These are phyloP conservation scores for Parafenestella ontariensis DNA, from an alignment of 2,329 filamentous ascomycete species.

Conservation along the genomic window DNA sequence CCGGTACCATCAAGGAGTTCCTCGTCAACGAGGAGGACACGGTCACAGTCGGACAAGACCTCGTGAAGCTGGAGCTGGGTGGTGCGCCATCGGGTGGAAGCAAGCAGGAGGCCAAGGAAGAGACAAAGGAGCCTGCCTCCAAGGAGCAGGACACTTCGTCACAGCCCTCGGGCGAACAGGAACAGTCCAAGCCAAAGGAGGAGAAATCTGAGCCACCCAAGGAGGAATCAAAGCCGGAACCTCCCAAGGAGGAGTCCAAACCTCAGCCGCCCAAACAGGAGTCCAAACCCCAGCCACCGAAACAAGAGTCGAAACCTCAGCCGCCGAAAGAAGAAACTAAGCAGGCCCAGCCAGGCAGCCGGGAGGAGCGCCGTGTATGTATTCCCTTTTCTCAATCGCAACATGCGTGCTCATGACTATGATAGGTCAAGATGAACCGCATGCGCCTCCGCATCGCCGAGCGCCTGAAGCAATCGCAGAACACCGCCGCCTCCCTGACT, in stretches of 20 bases:
- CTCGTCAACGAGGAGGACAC: constrained; percentile 94
- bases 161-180: constrained; percentile 59
- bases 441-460: constrained; percentile 98
- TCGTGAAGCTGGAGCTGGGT: constrained; percentile 81
- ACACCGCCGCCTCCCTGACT: constrained; percentile 94
- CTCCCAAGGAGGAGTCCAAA: constrained; percentile 50
- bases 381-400: constrained; percentile 13
- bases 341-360: constrained; percentile 66
- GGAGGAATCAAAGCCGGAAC: constrained; percentile 50
- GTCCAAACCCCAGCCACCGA: constrained; percentile 27
- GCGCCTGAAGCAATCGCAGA: constrained; percentile 98
- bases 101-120: constrained; percentile 62
- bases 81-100: constrained; percentile 61
- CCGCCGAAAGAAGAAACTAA: constrained; percentile 36
- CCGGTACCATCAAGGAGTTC: constrained; percentile 90
- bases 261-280: constrained; percentile 45
- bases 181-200: constrained; percentile 51
- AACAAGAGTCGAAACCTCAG: constrained; percentile 43
- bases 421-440: constrained; percentile 98
- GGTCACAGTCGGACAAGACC: constrained; percentile 90
- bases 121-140: constrained; percentile 67
- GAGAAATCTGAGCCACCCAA: constrained; percentile 47
- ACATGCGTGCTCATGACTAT: constrained; percentile 16
- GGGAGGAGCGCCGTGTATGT: constrained; percentile 87
- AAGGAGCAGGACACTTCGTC: constrained; percentile 65